Base-by-base conservation (phyloP, 1,139 yeast species). In the Tardiomyces digboiensis region DNA sequence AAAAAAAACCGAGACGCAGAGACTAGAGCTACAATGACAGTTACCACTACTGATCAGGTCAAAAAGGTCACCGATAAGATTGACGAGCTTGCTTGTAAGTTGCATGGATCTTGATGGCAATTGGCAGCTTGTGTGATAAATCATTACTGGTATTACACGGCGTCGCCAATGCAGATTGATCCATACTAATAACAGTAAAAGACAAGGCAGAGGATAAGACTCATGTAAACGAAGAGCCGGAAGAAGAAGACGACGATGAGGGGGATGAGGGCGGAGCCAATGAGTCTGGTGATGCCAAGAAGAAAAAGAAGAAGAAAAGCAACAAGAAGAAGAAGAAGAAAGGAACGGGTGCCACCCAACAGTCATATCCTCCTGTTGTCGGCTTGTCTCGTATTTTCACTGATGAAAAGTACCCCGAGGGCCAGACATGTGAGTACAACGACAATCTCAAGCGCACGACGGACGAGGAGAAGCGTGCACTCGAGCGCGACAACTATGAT, bases 381-480 rank as follows among this genome's bases (percentile, higher is more conserved):
- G 69, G 70, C 10, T 48, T 91, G 49, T 77, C 80, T 29, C 68
- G 72, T 43, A 69, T 80, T 42, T 91, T 76, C 62, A 83, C 93
- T 1, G 83, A 78, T 37, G 86, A 80, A 1, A 68, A 71, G 19
- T 91, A 78, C 61, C 97, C 98, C 3, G 93, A 79, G 57, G 97
- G 97, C 42, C 84, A 88, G 52, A 52, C 54, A 21, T 45, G 43
- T 40, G 66, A 66, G 39, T 63, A 71, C 79, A 95, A 86, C 52
- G 76, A 78, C 43, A 87, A 86, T 59, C 68, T 80, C 45, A 77
- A 76, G 59, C 77, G 98, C 52, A 76, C 85, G 18, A 88, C 97
- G 0, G 80, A 80, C 49, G 97, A 87, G 60, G 98, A 91, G 61
- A 76, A 80, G 62, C 73, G 97, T 52, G 81, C 85, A 54, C 65